Evolutionary conservation across 2,329 filamentous ascomycete species (phyloP), one percentile per base, ranked within the genome.

Genomic region (Trichoderma hamatum): DNA sequence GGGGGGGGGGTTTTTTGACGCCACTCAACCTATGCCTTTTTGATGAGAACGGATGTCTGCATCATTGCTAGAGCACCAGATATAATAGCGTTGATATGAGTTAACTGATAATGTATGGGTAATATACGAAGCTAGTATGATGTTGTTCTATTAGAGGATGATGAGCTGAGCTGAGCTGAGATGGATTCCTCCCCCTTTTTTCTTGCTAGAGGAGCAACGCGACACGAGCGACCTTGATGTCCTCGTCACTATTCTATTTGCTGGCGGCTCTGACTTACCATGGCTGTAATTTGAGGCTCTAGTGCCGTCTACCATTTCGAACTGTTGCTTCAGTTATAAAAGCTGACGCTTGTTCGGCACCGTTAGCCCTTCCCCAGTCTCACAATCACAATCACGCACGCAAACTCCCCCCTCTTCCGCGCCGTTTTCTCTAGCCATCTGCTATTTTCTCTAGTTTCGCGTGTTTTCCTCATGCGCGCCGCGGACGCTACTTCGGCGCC

Each of bases 291-390:
- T 34, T 52, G 43, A 36, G 43, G 28, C 21, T 13, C 34, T 63
- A 63, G 60, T 63, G 43, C 28, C 24, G 16, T 19, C 32, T 36
- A 10, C 43, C 24, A 36, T 10, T 28, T 39, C 30, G 11, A 49
- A 55, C 49, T 39, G 49, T 21, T 64, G 61, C 49, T 55, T 55
- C 49, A 64, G 32, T 43, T 43, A 55, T 39, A 64, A 21, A 43
- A 43, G 49, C 49, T 43, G 16, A 43, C 28, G 21, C 26, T 26
- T 43, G 16, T 49, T 4, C 19, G 21, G 58, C 36, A 54, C n/a
- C 19, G 19, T 54, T 39, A 30, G 32, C 30, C 49, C 10, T 49
- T 13, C 2, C 3, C 19, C 7, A 43, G 46, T 49, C 46, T 49
- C n/a, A 49, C n/a, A 24, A 49, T 13, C 51, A 26, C 16, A n/a